Evolutionary conservation across 2,329 filamentous ascomycete species (phyloP).

Genomic region (Orbilia oligospora): DNA sequence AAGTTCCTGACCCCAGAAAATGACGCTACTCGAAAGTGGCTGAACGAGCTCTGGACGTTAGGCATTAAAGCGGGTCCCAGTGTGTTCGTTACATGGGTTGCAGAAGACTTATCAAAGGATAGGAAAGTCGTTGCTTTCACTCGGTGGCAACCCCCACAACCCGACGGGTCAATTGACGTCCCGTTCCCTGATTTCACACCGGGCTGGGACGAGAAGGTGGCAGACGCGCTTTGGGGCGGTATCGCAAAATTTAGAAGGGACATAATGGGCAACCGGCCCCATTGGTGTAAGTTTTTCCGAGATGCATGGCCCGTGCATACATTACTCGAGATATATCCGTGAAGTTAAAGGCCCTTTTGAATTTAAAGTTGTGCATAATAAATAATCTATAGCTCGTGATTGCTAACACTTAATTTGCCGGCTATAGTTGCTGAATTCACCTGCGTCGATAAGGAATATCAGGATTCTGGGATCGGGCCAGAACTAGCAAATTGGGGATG

Average conservation of each 20-base stretch:
- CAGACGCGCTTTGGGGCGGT: slow-evolving; percentile 25
- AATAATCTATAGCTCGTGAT: neutral
- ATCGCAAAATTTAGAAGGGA: slow-evolving; percentile 15
- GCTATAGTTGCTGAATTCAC: slow-evolving; percentile 15
- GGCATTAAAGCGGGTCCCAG: slow-evolving; percentile 22
- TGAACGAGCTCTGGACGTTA: slow-evolving; percentile 30
- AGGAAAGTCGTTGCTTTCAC: slow-evolving; percentile 25
- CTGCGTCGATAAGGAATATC: neutral
- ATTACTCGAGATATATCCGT: neutral
- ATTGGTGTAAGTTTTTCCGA: slow-evolving; percentile 26
- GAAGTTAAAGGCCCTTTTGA: no score
- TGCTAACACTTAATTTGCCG: slow-evolving; percentile 1
- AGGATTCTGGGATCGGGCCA: slow-evolving; percentile 18
- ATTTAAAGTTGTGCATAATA: no score
- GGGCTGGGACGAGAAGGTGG: slow-evolving; percentile 26
- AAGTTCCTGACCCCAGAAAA: slow-evolving; percentile 38
- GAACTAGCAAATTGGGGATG: slow-evolving; percentile 10
- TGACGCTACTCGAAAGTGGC: slow-evolving; percentile 10
- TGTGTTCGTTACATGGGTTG: slow-evolving; percentile 21
- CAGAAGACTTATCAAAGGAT: slow-evolving; percentile 27
- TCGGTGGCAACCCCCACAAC: slow-evolving; percentile 25
- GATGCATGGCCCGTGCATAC: neutral
- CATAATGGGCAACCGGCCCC: slow-evolving; percentile 28
- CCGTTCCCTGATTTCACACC: slow-evolving; percentile 19
- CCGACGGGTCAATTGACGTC: slow-evolving; percentile 10